Conservation (phyloP, 768 basidiomycete species). For the Psilocybe sp. region DNA sequence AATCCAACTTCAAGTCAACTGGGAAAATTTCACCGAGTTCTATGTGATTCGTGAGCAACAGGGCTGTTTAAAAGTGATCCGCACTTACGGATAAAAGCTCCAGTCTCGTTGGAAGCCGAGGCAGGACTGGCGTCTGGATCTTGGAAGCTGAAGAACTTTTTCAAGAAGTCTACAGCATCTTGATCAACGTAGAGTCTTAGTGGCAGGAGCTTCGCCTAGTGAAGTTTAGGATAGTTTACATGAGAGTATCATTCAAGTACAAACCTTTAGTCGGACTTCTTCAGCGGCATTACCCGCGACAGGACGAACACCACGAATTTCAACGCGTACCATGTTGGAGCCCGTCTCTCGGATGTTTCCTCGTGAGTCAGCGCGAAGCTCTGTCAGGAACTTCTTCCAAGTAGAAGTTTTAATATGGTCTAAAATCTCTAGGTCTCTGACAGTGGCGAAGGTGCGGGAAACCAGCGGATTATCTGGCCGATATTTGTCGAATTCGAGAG, state of each 20-base stretch:
- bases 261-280: conserved; percentile 76
- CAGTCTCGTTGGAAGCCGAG: conserved; percentile 37
- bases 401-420: conserved; percentile 99
- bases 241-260: too few relatives aligned
- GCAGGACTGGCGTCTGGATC: conserved; percentile 46
- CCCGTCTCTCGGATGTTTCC: conserved; percentile 90
- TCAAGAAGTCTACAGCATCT: conserved; percentile 96
- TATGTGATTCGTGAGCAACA: conserved; percentile 24
- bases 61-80: neutral
- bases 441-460: conserved; percentile 63
- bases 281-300: conserved; percentile 63
- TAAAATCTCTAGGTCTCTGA: conserved; percentile 81
- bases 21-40: conserved; percentile 96
- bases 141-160: conserved; percentile 92
- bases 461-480: conserved; percentile 51
- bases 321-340: conserved; percentile 91
- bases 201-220: conserved; percentile 85
- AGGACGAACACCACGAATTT: conserved; percentile 73
- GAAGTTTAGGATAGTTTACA: neutral
- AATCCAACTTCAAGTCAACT: conserved; percentile 93
- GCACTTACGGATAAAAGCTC: conserved; percentile 36
- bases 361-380: conserved; percentile 76
- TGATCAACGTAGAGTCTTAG: conserved; percentile 94
- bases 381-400: conserved; percentile 96
- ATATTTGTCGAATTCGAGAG: conserved; percentile 68